Evolutionary conservation across 257 asterid species (phyloP), one percentile per base, ranked within the genome.

Genomic region (Datura wrightii): DNA sequence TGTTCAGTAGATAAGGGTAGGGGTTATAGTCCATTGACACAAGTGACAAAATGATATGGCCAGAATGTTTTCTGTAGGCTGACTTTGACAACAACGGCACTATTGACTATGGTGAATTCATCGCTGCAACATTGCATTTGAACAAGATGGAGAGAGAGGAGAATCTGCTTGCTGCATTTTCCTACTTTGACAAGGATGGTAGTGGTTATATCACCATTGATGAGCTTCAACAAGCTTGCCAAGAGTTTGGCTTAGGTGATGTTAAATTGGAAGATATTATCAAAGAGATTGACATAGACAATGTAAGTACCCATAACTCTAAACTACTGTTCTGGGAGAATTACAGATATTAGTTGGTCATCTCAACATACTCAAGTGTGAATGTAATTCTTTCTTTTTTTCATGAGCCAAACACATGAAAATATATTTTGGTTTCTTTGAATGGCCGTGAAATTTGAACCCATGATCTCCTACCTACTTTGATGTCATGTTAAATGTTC

Each of bases 161-260:
- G 85, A 96, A 94, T 86, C 86, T 96, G 67, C 89, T 93, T 18
- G 98, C 99, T 67, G 99, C 99, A 15, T 96, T 96, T 85, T 81
- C 98, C n/a, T 96, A 92, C 95, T 96, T 96, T 50, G 99, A 94
- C 95, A 96, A 94, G 86, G 98, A 96, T 86, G 98, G 99, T 8
- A 96, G 99, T 65, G 99, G 99, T 55, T 96, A 96, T 85, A 94
- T 96, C 85, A 96, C 98, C 74, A 89, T 87, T 3, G 99, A 96
- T 65, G 98, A 96, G 92, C 97, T 96, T 85, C 99, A 96, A 86
- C 97, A 92, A 69, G 97, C 99, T 59, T 92, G 97, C 93, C 91
- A 92, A 81, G 98, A 96, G 53, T 96, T 96, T 78, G 95, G 98
- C 11, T 88, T 94, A 1, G 91, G 90, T 15, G 99, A 96, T 4